A percentile compares a stretch with the other conserved stretches of the same genome.
Conservation (phyloP, 257 asterid species). For the Hygrophila difformis region DNA sequence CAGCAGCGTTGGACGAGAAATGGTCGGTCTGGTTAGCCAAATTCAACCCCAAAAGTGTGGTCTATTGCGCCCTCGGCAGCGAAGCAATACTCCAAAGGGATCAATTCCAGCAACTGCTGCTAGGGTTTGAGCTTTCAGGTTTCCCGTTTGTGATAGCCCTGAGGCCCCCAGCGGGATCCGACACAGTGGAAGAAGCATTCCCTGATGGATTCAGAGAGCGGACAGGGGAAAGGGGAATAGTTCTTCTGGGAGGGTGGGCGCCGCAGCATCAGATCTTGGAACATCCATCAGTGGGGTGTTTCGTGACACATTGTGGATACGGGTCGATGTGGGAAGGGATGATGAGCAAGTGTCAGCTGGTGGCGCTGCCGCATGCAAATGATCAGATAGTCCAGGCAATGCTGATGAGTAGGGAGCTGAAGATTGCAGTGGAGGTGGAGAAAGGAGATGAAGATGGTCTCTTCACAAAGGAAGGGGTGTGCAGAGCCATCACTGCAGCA, state of each 20-base stretch:
- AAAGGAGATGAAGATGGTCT: conserved; percentile 38
- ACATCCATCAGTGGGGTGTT: conserved; percentile 35
- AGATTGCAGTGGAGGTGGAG: conserved; percentile 35
- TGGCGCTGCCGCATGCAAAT: conserved; percentile 21
- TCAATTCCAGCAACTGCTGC: conserved; percentile 24
- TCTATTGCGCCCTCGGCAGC: conserved; percentile 38
- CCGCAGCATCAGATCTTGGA: conserved; percentile 26
- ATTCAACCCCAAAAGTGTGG: conserved; percentile 18
- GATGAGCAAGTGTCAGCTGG: conserved; percentile 30
- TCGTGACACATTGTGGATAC: conserved; percentile 39
- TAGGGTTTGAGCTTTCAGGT: conserved; percentile 29
- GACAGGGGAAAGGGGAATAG: conserved; percentile 20
- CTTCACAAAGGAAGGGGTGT: conserved; percentile 29
- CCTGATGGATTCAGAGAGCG: conserved; percentile 24
- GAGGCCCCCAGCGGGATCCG: conserved; percentile 26
- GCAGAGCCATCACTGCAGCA: conserved; percentile 19
- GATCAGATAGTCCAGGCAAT: conserved; percentile 33
- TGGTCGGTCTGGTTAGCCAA: conserved; percentile 25
- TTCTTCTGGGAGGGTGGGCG: conserved; percentile 35
- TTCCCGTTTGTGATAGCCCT: conserved; percentile 29
- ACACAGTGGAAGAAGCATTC: conserved; percentile 28
- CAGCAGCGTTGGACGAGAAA: conserved; percentile 5
- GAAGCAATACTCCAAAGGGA: conserved; percentile 25
- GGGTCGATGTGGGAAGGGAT: conserved; percentile 33
- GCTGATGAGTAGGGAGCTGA: conserved; percentile 25